phyloP scores from a whole-genome alignment of 148 eudicot genomes.

The Arctostaphylos glauca region DNA sequence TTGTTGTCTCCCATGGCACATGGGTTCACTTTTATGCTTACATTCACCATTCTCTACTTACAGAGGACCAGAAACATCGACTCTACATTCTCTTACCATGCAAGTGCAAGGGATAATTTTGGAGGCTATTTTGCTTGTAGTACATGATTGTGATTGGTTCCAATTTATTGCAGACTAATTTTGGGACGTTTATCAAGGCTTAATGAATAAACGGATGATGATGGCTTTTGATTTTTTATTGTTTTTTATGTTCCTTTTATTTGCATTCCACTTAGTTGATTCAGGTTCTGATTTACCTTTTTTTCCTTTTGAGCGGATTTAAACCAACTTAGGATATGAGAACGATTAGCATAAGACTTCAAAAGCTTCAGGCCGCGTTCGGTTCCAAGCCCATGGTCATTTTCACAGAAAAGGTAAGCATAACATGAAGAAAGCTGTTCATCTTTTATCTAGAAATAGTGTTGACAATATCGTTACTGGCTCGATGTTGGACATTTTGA shows the following conservation, averaged over 20 bases:
- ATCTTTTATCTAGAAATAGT: background rate
- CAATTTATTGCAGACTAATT: background rate
- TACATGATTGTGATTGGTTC: background rate
- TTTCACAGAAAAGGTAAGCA: constrained; percentile 83
- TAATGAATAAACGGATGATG: background rate
- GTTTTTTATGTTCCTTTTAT: background rate
- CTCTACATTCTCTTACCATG: background rate
- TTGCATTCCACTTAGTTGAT: background rate
- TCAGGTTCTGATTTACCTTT: constrained; percentile 11
- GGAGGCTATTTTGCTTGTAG: constrained; percentile 1
- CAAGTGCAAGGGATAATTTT: background rate
- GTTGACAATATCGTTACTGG: background rate
- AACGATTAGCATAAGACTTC: constrained; percentile 45
- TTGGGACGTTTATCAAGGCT: background rate
- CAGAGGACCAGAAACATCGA: background rate
- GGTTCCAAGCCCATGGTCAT: constrained; percentile 54
- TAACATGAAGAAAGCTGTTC: constrained; percentile 12
- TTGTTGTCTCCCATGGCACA: background rate
- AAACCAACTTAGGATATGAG: constrained; percentile 51
- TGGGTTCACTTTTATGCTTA: background rate
- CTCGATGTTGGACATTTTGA: background rate
- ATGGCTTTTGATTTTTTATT: background rate
- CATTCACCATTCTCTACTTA: background rate
- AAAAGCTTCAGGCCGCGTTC: constrained; percentile 42
- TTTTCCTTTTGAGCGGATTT: constrained; percentile 7